Conservation (phyloP, 2,329 filamentous ascomycete species). For the Scedosporium dehoogii region DNA sequence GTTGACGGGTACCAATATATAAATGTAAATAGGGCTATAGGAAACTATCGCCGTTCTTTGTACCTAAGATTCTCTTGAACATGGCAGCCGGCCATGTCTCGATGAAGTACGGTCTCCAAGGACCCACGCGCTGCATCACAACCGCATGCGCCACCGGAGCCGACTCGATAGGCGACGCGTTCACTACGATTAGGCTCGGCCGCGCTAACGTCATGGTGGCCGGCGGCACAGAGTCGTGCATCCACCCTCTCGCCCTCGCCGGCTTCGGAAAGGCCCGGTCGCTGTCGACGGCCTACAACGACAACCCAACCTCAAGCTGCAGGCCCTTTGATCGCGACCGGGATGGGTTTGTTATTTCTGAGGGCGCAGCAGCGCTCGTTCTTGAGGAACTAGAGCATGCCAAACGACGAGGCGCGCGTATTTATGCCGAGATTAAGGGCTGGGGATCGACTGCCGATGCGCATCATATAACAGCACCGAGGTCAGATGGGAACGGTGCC, state of each 20-base stretch:
- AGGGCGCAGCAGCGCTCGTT: conserved; percentile 80
- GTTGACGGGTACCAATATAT: conserved; percentile 5
- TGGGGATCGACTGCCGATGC: conserved; percentile 90
- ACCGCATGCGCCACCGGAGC: conserved; percentile 95
- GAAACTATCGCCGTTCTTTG: conserved; percentile 88
- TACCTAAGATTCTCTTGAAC: conserved; percentile 88
- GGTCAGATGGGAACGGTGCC: conserved; percentile 72
- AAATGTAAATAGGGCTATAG: conserved; percentile 68
- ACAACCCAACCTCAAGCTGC: conserved; percentile 59
- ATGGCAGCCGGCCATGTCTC: conserved; percentile 90
- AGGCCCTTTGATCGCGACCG: conserved; percentile 77
- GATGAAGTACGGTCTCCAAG: conserved; percentile 81
- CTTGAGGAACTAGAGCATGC: conserved; percentile 90
- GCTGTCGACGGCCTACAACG: conserved; percentile 71
- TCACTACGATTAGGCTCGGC: conserved; percentile 81
- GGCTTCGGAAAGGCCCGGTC: conserved; percentile 86
- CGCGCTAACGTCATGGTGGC: conserved; percentile 94
- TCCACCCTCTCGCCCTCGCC: conserved; percentile 85
- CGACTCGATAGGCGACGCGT: conserved; percentile 88
- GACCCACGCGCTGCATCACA: conserved; percentile 85
- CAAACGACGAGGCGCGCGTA: conserved; percentile 61
- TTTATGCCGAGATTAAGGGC: conserved; percentile 82
- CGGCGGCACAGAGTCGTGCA: conserved; percentile 91
- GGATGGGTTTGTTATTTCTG: conserved; percentile 82
- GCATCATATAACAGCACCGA: conserved; percentile 85